phyloP scores from a whole-genome alignment of 441 rosid species.

The Aquilaria agallochum region DNA sequence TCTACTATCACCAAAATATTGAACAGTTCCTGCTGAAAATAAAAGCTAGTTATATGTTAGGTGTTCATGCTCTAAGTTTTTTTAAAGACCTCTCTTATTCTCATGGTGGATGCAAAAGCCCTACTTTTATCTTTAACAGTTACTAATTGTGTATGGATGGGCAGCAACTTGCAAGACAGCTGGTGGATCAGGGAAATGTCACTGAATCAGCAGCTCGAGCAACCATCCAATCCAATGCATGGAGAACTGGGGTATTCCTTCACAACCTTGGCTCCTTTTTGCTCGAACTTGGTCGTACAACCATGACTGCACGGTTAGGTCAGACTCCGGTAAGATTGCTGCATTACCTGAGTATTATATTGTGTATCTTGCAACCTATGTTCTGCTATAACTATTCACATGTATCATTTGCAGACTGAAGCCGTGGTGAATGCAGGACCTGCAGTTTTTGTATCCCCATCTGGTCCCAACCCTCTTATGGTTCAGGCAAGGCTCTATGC shows the following conservation, averaged over 20 bases:
- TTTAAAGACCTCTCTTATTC: no score
- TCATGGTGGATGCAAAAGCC: no score
- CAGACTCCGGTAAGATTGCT: conserved; percentile 51
- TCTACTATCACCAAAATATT: no score
- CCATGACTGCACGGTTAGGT: conserved; percentile 70
- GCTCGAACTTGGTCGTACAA: conserved; percentile 81
- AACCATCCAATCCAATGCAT: conserved; percentile 38
- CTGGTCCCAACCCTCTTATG: conserved; percentile 80
- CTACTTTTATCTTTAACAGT: no score
- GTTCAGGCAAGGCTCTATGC: conserved; percentile 52
- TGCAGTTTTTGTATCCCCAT: conserved; percentile 61
- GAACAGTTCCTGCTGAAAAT: no score
- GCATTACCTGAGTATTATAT: conserved; percentile 10
- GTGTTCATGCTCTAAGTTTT: no score
- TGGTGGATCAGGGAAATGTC: conserved; percentile 49
- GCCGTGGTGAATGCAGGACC: conserved; percentile 82
- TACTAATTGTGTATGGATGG: conserved; percentile 5
- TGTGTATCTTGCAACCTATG: neutral
- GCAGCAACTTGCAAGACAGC: conserved; percentile 54
- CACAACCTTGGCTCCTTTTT: conserved; percentile 66
- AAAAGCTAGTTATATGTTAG: no score
- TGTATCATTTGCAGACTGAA: conserved; percentile 48
- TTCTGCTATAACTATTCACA: conserved; percentile 5
- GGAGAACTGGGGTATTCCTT: conserved; percentile 48
- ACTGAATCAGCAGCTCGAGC: conserved; percentile 37